phyloP scores from a whole-genome alignment of 2,329 filamentous ascomycete species.

The Sporothrix pallida region DNA sequence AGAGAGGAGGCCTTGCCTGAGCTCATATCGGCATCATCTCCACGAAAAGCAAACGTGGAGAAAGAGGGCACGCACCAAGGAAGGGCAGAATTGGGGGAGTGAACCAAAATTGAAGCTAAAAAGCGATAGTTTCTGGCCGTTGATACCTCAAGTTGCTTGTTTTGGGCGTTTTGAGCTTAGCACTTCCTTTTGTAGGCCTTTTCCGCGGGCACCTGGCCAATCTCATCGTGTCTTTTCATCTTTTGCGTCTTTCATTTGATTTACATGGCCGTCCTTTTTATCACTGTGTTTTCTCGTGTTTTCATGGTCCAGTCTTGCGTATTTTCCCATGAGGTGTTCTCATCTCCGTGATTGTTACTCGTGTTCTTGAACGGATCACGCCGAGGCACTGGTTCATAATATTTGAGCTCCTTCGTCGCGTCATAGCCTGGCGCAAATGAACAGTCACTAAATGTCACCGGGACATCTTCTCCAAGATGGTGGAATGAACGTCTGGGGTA shows the following conservation, averaged over 20 bases:
- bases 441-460: neutral
- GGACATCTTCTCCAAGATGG: neutral
- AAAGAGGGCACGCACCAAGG: no score
- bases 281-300: neutral
- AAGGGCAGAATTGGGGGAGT: neutral
- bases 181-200: neutral
- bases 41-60: neutral
- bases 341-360: neutral
- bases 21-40: neutral
- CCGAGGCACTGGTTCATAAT: neutral
- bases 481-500: neutral
- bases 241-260: neutral
- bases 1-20: no score
- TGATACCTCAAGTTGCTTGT: neutral
- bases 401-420: neutral
- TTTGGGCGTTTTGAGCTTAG: neutral
- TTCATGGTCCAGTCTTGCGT: neutral
- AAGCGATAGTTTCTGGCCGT: slow-evolving; percentile 15
- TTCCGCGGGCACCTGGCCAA: neutral
- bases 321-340: neutral
- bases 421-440: neutral
- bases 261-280: neutral
- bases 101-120: neutral
- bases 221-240: neutral
- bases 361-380: neutral